phyloP scores from a whole-genome alignment of 768 basidiomycete species.

The Asterophora lycoperdoides region DNA sequence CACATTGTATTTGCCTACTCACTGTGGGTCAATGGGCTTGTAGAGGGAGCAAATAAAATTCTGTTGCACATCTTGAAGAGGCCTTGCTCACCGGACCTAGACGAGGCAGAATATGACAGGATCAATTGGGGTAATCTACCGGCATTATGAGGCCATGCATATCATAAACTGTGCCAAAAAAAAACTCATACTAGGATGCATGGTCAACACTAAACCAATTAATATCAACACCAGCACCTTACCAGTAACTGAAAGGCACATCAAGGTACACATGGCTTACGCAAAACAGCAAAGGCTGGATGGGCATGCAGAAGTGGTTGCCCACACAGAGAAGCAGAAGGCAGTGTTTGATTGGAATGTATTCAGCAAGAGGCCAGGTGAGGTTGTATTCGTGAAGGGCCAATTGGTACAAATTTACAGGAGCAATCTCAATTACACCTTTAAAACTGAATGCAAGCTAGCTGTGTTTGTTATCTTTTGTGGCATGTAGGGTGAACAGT shows the following conservation, averaged over 20 bases:
- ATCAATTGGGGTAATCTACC: slow-evolving; percentile 18
- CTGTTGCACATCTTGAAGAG: slow-evolving; percentile 24
- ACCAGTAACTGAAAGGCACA: not conserved
- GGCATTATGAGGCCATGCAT: slow-evolving; percentile 14
- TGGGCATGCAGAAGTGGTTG: slow-evolving; percentile 2
- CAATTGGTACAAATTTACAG: slow-evolving; percentile 27
- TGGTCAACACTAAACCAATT: slow-evolving; percentile 6
- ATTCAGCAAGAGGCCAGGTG: slow-evolving; percentile 10
- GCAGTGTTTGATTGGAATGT: slow-evolving; percentile 20
- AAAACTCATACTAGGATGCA: too few relatives aligned
- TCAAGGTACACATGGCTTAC: slow-evolving; percentile 21
- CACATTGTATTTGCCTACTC: slow-evolving; percentile 5
- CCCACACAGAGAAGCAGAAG: slow-evolving; percentile 23
- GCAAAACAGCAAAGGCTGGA: not conserved
- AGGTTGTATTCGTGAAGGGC: slow-evolving; percentile 21
- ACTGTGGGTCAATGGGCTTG: too few relatives aligned
- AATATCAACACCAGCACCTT: not conserved
- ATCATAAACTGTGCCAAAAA: slow-evolving; percentile 16
- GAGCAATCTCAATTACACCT: slow-evolving; percentile 20
- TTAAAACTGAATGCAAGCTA: slow-evolving; percentile 26
- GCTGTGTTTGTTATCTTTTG: not conserved
- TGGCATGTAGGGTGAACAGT: not conserved
- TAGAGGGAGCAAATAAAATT: not conserved
- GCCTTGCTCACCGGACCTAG: slow-evolving; percentile 21
- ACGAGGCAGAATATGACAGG: too few relatives aligned